Percentiles rank a stretch among this genome's conserved stretches.
phyloP scores from a whole-genome alignment of 257 asterid species.

The Leonotis leonurus region DNA sequence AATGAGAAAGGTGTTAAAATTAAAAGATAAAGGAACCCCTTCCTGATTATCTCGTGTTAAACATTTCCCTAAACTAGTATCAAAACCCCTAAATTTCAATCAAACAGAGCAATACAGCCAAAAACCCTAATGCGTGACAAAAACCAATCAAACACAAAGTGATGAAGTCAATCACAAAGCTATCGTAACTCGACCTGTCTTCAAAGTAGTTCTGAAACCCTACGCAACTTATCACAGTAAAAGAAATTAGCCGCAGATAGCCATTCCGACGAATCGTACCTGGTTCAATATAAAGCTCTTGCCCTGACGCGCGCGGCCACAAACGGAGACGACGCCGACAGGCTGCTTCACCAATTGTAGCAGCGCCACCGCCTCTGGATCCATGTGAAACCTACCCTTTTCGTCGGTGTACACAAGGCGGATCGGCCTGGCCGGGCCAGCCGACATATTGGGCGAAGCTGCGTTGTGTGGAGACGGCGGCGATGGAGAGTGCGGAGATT shows the following conservation, averaged over 20 bases:
- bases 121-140: slow-evolving; percentile 23
- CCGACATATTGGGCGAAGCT: slow-evolving; percentile 30
- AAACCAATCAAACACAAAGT: neutral
- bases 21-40: neutral
- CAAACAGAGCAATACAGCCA: slow-evolving; percentile 3
- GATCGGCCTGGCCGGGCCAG: slow-evolving; percentile 88
- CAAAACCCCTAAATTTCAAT: slow-evolving; percentile 11
- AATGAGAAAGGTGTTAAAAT: no score
- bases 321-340: slow-evolving; percentile 90
- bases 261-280: slow-evolving; percentile 33
- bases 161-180: neutral
- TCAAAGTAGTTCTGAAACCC: slow-evolving; percentile 12
- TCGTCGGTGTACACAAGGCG: slow-evolving; percentile 87
- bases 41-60: no score
- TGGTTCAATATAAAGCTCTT: slow-evolving; percentile 86
- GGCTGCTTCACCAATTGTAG: slow-evolving; percentile 95
- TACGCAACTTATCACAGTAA: neutral
- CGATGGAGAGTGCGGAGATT: slow-evolving; percentile 45
- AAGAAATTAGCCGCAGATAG: neutral
- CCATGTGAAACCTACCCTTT: slow-evolving; percentile 79
- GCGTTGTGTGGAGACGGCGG: slow-evolving; percentile 39
- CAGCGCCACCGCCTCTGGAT: slow-evolving; percentile 90
- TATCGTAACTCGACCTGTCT: neutral
- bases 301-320: slow-evolving; percentile 99
- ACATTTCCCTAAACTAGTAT: no score